A percentile compares a stretch with the other conserved stretches of the same genome.
phyloP scores from a whole-genome alignment of 805 yeast genomes.

The Wickerhamomyces xylosicus region DNA sequence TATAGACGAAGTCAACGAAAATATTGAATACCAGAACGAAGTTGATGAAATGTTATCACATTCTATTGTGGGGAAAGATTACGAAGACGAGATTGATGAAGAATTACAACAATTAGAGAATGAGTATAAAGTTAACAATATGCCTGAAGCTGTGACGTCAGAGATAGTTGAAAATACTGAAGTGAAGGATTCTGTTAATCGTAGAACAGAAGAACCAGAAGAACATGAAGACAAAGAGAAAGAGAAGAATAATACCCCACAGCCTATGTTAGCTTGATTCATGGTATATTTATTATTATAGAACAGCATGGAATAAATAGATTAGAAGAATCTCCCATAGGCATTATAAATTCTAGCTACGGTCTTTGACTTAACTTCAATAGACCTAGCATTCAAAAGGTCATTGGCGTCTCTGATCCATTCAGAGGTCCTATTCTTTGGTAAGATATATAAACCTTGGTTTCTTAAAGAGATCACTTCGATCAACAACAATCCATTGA shows the following conservation, averaged over 20 bases:
- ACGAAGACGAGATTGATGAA: slow-evolving; percentile 55
- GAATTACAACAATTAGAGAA: slow-evolving; percentile 43
- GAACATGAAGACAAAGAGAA: neutral
- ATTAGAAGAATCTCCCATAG: slow-evolving; percentile 30
- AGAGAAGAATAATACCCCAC: neutral
- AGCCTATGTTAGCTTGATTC: neutral
- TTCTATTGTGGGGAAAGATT: slow-evolving; percentile 23
- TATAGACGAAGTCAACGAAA: slow-evolving; percentile 79
- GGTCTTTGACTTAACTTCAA: slow-evolving; percentile 32
- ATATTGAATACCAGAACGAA: slow-evolving; percentile 68
- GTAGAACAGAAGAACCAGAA: neutral
- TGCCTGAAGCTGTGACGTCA: neutral
- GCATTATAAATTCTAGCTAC: slow-evolving; percentile 53
- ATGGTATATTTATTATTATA: no score
- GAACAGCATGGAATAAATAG: neutral
- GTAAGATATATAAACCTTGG: slow-evolving; percentile 39
- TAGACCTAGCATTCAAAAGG: slow-evolving; percentile 30
- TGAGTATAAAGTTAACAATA: slow-evolving; percentile 25
- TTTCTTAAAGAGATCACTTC: slow-evolving; percentile 51
- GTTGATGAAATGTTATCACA: slow-evolving; percentile 40
- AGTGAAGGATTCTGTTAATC: neutral
- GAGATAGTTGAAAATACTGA: neutral
- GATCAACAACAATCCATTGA: slow-evolving; percentile 54
- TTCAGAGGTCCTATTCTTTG: slow-evolving; percentile 35
- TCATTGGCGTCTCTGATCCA: slow-evolving; percentile 61